phyloP scores from a whole-genome alignment of 2,329 filamentous ascomycete species.

The Pseudogymnoascus verrucosus region DNA sequence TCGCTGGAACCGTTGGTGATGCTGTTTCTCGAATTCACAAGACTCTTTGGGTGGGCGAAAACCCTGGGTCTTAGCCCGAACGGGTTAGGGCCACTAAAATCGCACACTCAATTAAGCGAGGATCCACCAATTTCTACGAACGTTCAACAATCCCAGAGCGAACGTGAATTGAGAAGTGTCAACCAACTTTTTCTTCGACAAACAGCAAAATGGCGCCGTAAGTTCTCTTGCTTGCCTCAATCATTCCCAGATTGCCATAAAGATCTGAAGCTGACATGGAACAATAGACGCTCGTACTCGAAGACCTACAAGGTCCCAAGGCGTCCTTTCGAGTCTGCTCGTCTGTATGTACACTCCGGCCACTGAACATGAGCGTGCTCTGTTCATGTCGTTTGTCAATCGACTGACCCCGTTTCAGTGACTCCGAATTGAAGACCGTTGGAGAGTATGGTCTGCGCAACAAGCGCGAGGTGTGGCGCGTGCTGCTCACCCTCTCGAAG shows the following conservation, averaged over 20 bases:
- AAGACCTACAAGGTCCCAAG: slow-evolving; percentile 99
- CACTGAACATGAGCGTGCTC: slow-evolving; percentile 99
- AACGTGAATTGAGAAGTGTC: slow-evolving; percentile 14
- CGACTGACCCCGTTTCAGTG: slow-evolving; percentile 67
- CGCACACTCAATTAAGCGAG: slow-evolving; percentile 8
- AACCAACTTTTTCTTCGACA: slow-evolving; percentile 9
- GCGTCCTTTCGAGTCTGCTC: slow-evolving; percentile 91
- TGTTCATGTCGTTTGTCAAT: slow-evolving; percentile 80
- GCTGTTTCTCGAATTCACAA: slow-evolving; percentile 7
- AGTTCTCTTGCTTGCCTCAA: slow-evolving; percentile 17
- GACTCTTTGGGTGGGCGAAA: slow-evolving; percentile 4
- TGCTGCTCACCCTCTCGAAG: slow-evolving; percentile 99
- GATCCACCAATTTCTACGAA: slow-evolving; percentile 11
- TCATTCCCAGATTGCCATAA: background rate
- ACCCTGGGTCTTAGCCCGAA: slow-evolving; percentile 8
- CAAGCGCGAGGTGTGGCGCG: slow-evolving; percentile 99
- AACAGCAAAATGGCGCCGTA: slow-evolving; percentile 35
- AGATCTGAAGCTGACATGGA: background rate
- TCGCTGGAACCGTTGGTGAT: slow-evolving; percentile 12
- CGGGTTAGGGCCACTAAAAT: slow-evolving; percentile 9
- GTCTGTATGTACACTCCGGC: slow-evolving; percentile 90
- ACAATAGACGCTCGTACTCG: slow-evolving; percentile 62
- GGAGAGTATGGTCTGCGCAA: slow-evolving; percentile 99
- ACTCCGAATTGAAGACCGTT: slow-evolving; percentile 98
- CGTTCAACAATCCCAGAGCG: slow-evolving; percentile 3